Evolutionary conservation across 2,329 filamentous ascomycete species (phyloP).

Genomic region (Pseudodiploospora longispora): DNA sequence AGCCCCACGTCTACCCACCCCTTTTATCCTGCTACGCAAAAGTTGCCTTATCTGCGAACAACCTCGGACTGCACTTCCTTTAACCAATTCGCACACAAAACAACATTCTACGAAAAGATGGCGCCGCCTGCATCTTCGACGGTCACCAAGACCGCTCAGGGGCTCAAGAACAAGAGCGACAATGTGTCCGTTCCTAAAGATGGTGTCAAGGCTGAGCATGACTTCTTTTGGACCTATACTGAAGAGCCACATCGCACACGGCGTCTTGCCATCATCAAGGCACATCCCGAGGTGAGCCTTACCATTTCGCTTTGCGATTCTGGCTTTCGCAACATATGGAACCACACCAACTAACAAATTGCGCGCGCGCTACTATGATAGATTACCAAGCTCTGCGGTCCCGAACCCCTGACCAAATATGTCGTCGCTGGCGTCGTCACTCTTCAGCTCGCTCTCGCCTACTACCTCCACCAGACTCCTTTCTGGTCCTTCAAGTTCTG

Average conservation of each 20-base stretch:
- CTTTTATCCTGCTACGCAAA: too few species aligned
- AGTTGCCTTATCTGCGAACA: too few species aligned
- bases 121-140: conserved; percentile 16
- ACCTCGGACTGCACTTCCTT: too few species aligned
- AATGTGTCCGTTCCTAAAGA: conserved; percentile 20
- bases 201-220: conserved; percentile 5
- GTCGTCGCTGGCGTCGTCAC: conserved; percentile 76
- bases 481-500: conserved; percentile 82
- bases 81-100: too few species aligned
- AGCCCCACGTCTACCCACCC: too few species aligned
- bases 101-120: background rate
- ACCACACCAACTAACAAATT: too few species aligned
- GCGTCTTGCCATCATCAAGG: conserved; percentile 91
- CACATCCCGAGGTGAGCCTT: conserved; percentile 72
- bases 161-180: conserved; percentile 16
- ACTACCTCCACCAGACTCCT: conserved; percentile 64
- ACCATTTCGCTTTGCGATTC: too few species aligned
- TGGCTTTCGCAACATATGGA: too few species aligned
- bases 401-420: conserved; percentile 92
- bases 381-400: conserved; percentile 95
- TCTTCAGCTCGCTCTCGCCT: conserved; percentile 72
- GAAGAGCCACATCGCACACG: conserved; percentile 93
- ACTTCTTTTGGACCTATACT: conserved; percentile 98
- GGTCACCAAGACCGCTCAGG: conserved; percentile 23
- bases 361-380: conserved; percentile 23